Evolutionary conservation across 768 basidiomycete genomes (phyloP).

Genomic region (Phylloporus sp.): DNA sequence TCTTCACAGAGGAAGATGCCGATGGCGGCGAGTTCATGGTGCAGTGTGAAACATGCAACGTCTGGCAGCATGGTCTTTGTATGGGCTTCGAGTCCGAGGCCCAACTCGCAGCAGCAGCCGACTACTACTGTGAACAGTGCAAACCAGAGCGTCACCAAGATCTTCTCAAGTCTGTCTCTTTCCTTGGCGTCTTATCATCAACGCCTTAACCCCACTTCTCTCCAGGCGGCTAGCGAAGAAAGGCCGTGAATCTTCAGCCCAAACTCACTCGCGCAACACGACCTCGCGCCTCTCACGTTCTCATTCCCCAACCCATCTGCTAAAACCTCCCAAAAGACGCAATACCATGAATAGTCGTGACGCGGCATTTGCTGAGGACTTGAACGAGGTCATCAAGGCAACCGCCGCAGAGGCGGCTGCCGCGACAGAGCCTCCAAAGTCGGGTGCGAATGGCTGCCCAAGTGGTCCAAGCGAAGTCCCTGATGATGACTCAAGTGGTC

Average conservation of each 20-base stretch:
- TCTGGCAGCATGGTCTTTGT: constrained; percentile 97
- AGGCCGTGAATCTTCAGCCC: constrained; percentile 60
- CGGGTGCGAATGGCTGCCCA: constrained; percentile 34
- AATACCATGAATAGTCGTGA: constrained; percentile 99
- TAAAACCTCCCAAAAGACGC: constrained; percentile 77
- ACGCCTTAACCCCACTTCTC: constrained; percentile 14
- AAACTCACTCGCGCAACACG: constrained; percentile 56
- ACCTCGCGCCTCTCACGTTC: constrained; percentile 67
- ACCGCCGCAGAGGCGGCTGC: constrained; percentile 70
- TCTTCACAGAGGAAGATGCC: constrained; percentile 60
- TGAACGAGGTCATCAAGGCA: constrained; percentile 72
- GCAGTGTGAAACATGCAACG: constrained; percentile 93
- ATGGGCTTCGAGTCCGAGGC: constrained; percentile 87
- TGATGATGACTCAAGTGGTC: constrained; percentile 47
- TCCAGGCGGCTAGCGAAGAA: constrained; percentile 60
- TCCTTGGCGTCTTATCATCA: constrained; percentile 11
- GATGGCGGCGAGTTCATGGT: constrained; percentile 96
- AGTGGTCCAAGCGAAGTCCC: constrained; percentile 41
- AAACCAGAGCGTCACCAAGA: constrained; percentile 81
- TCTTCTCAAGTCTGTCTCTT: constrained; percentile 65
- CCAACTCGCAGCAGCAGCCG: constrained; percentile 66
- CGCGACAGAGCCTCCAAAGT: constrained; percentile 38
- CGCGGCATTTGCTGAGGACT: constrained; percentile 86
- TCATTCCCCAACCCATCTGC: constrained; percentile 59
- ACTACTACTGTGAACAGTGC: constrained; percentile 95